Base-by-base conservation (phyloP, 306 rosid genomes). In the Corylus heterophylla region DNA sequence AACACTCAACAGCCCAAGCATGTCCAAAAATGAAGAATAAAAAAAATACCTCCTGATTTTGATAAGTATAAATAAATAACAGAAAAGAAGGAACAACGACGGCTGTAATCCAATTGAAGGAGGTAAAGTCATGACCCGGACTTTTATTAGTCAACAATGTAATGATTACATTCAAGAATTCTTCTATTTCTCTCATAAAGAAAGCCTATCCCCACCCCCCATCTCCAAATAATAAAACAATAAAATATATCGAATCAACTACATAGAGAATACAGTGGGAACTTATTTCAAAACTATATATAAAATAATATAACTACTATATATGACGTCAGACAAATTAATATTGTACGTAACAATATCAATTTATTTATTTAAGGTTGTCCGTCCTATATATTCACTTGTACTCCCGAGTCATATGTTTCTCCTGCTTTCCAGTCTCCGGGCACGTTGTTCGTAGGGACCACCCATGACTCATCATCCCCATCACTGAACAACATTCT, bases 401-500 rank as follows among this genome's bases (percentile, higher is more conserved):
- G 97, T 49, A 94, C 89, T 76, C 98, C 97, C 0, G 97, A 78
- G 81, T 94, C 97, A 27, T 91, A 91, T 59, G 90, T 85, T 66
- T 84, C 83, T 75, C 97, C 98, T 50, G 90, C 87, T 76, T 89
- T 90, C 98, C 98, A 95, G 73, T 87, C 89, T 83, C 79, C 75
- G 18, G 98, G 95, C 62, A 92, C 91, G 83, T 85, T 82, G 22
- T 91, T 91, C 37, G 76, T 76, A 10, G 98, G 98, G 75, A 84
- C 97, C 37, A 91, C 83, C 98, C 98, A 92, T n/a, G 85, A 68
- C 78, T 95, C 96, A 9, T 91, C 90, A 71, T 89, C 97, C 17
- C 85, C 92, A 8, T 86, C 89, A 58, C 92, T 92, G 73, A 95
- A 80, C 62, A 95, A 49, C 98, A 91, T 95, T 81, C 97, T 89